phyloP scores from a whole-genome alignment of 2,329 filamentous ascomycete genomes.

The Didymella glomerata region DNA sequence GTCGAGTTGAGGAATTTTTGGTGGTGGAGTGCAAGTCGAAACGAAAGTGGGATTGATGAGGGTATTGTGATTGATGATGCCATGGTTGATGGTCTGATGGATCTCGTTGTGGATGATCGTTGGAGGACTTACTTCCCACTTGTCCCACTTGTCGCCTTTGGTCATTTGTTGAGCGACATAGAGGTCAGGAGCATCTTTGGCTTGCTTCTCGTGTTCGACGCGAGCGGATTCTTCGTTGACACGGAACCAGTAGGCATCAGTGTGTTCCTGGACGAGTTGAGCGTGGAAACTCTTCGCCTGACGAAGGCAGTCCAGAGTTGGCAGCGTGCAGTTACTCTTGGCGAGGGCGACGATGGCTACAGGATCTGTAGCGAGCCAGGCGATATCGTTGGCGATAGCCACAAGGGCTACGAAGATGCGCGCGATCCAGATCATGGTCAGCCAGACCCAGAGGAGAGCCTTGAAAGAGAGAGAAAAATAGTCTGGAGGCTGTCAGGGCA shows the following conservation, averaged over 20 bases:
- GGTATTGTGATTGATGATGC: too few relatives aligned
- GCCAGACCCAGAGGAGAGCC: neutral
- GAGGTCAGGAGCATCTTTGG: neutral
- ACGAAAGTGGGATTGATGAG: neutral
- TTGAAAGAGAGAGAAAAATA: neutral
- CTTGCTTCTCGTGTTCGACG: conserved; percentile 4
- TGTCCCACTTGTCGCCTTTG: conserved; percentile 16
- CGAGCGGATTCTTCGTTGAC: conserved; percentile 1
- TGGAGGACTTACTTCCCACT: conserved; percentile 11
- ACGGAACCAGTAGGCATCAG: conserved; percentile 3
- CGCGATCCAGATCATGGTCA: neutral
- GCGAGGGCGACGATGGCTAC: conserved; percentile 1
- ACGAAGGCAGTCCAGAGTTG: conserved; percentile 1
- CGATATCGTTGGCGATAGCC: neutral
- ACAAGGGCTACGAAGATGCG: neutral
- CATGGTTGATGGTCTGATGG: neutral
- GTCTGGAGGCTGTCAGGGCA: neutral
- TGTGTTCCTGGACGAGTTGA: neutral
- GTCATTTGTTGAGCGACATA: neutral
- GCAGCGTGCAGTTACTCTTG: neutral
- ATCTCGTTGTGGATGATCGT: neutral
- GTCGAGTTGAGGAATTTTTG: neutral
- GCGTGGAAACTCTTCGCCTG: neutral
- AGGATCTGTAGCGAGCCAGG: conserved; percentile 1
- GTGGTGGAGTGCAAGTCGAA: neutral